Base-by-base conservation (phyloP, 2,329 filamentous ascomycete species). In the Grosmannia clavigera region DNA sequence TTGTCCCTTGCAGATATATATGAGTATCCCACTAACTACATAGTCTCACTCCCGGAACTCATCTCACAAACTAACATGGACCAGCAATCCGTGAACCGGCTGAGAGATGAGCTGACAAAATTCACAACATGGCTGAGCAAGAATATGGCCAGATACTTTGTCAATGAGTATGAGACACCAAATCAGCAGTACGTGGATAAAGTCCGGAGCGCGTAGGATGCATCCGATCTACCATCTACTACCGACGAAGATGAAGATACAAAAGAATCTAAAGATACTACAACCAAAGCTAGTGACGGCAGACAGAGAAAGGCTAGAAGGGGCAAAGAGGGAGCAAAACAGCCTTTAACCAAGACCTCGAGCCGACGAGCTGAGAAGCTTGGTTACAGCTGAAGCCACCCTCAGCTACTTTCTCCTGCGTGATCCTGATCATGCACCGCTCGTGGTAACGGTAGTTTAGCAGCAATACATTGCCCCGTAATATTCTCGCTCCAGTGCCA, bases 51-150 rank as follows among this genome's bases (percentile, higher is more conserved):
- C 66, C 92, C 94, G 0, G 94, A 99, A 70, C 84, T 97, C 50
- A 85, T 97, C 63, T 92, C 92, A 4, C 94, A 99, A 71, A 99
- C 94, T 58, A 97, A 97, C 74, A 96, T 99, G 91, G 94, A 97
- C 69, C 80, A 87, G 58, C 91, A 95, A 71, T 92, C 91, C 2
- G 90, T 96, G 51, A 88, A 86, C 63, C 87, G 91, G 55, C 82
- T 97, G 31, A 86, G 91, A 14, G 90, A 96, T 68, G 94, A 99
- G 71, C 80, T 99, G 19, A 81, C 83, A 66, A 92, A 91, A 73
- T 86, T 99, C 73, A 90, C 87, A 12, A 80, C 83, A 59, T 99
- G 92, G 90, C 78, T 99, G 60, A 82, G 86, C 61, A 88, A 86
- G 66, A 84, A 92, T 67, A 84, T 86, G 16, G 79, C 83, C 61